phyloP scores from a whole-genome alignment of 768 basidiomycete genomes.

The Boletus pseudo-olivaceus region DNA sequence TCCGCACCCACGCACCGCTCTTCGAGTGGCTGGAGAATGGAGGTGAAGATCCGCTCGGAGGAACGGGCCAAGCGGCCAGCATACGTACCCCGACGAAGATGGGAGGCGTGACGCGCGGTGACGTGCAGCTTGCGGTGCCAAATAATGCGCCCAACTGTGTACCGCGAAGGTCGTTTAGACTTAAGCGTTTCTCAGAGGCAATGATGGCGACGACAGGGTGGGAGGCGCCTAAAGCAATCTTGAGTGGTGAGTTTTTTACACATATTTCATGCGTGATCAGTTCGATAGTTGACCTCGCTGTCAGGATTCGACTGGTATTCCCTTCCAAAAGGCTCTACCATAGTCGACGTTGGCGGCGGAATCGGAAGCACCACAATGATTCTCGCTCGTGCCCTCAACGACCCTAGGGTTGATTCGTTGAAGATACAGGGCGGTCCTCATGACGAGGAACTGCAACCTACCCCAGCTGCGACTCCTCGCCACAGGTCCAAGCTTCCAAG shows the following conservation, averaged over 20 bases:
- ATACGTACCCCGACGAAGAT: not conserved
- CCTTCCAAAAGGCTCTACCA: slow-evolving; percentile 45
- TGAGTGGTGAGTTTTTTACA: slow-evolving; percentile 42
- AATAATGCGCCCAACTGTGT: not conserved
- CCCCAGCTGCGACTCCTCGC: not conserved
- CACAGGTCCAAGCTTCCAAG: not conserved
- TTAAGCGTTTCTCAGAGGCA: slow-evolving; percentile 70
- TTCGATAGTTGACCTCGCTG: not conserved
- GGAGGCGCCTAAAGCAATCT: slow-evolving; percentile 61
- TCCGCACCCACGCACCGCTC: slow-evolving; percentile 49
- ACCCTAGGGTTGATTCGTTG: not conserved
- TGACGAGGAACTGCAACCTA: not conserved
- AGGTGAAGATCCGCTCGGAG: slow-evolving; percentile 30
- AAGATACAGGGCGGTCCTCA: not conserved
- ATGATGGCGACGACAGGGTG: slow-evolving; percentile 73
- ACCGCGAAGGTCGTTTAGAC: slow-evolving; percentile 43
- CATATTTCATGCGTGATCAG: not conserved
- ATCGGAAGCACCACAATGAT: slow-evolving; percentile 52
- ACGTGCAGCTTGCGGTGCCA: not conserved
- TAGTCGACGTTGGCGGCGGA: slow-evolving; percentile 71
- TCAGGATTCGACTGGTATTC: slow-evolving; percentile 58
- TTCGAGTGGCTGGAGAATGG: slow-evolving; percentile 76
- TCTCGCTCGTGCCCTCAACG: slow-evolving; percentile 38
- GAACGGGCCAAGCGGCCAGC: slow-evolving; percentile 21
- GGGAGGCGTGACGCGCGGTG: not conserved